These are phyloP conservation scores for Fomitopsis schrenkii DNA, from an alignment of 1,284 basidiomycete species.

Conservation along the genomic window DNA sequence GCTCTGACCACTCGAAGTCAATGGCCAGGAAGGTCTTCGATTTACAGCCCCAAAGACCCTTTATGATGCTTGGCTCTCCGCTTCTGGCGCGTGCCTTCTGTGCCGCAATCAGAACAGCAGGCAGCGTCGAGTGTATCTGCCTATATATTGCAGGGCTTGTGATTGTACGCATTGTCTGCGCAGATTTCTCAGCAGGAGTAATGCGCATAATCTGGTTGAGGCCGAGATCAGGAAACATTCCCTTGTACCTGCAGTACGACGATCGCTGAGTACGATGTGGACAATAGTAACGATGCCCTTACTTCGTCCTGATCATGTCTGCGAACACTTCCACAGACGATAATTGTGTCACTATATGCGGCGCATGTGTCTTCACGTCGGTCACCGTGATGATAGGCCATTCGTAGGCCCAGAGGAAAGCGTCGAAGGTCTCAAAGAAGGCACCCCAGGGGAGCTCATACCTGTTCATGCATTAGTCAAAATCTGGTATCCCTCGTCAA, in stretches of 20 bases:
- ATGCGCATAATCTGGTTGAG: too few species aligned
- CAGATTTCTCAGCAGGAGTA: too few species aligned
- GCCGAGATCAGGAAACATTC: too few species aligned
- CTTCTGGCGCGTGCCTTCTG: slow-evolving; percentile 62
- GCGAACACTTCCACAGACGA: slow-evolving; percentile 55
- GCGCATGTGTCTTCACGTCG: slow-evolving; percentile 26
- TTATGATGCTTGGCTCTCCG: slow-evolving; percentile 66
- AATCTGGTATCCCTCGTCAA: too few species aligned
- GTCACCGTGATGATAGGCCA: too few species aligned
- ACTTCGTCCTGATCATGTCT: slow-evolving; percentile 79
- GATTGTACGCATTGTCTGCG: slow-evolving; percentile 55
- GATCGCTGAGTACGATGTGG: slow-evolving; percentile 29
- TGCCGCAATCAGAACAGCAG: slow-evolving; percentile 54
- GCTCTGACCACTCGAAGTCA: slow-evolving; percentile 77
- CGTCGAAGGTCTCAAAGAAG: too few species aligned
- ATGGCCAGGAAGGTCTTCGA: slow-evolving; percentile 76
- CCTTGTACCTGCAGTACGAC: too few species aligned
- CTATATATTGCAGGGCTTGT: slow-evolving; percentile 71
- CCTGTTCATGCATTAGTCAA: too few species aligned
- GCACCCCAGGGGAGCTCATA: too few species aligned
- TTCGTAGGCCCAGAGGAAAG: too few species aligned
- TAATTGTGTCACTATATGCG: slow-evolving; percentile 72
- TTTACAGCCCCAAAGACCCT: slow-evolving; percentile 64
- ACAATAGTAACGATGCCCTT: slow-evolving; percentile 33
- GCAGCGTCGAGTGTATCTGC: too few species aligned